Base-by-base conservation (phyloP, 2,329 filamentous ascomycete species). In the Fusarium sublunatum region DNA sequence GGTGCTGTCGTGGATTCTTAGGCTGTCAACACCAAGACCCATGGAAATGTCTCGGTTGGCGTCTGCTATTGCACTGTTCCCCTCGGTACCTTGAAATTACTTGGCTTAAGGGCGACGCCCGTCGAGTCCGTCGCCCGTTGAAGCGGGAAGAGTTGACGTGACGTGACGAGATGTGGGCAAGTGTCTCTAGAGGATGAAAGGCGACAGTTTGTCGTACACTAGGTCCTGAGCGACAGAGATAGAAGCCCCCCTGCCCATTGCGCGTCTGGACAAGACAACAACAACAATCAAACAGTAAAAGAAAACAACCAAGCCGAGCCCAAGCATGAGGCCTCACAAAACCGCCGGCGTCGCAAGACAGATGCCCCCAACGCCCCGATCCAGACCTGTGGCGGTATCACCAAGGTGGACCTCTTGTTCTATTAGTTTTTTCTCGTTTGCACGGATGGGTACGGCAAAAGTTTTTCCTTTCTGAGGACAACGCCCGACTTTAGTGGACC, bases 31-130 rank as follows among this genome's bases (percentile, higher is more conserved):
- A 52, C 15, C 25, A 22, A 34, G 42, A 12, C 40, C 34, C 45
- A 45, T 47, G 48, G 25, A 50, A 50, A 64, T 67, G 58, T 66
- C 58, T 66, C 44, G 50, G 50, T 54, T 61, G 50, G 15, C 32
- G 58, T 35, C 53, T 53, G 63, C 57, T 58, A 64, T 52, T 34
- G 31, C 45, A 54, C 53, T 41, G 29, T 50, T 46, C 40, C 36
- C 45, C 47, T 32, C 24, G 36, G 32, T 43, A 15, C 9, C 31
- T 28, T 24, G 42, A 29, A 24, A 38, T 45, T 50, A 40, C 44
- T 26, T 50, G 42, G 42, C 22, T 22, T 26, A 48, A 55, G 49
- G 58, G 49, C 39, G 56, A 53, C 46, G 13, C 40, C 19, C 31
- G 50, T n/a, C 15, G 31, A 65, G 61, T 38, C 46, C 47, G 31